These are phyloP conservation scores for Aspergillus floridensis DNA, from an alignment of 2,329 filamentous ascomycete genomes.

Conservation along the genomic window DNA sequence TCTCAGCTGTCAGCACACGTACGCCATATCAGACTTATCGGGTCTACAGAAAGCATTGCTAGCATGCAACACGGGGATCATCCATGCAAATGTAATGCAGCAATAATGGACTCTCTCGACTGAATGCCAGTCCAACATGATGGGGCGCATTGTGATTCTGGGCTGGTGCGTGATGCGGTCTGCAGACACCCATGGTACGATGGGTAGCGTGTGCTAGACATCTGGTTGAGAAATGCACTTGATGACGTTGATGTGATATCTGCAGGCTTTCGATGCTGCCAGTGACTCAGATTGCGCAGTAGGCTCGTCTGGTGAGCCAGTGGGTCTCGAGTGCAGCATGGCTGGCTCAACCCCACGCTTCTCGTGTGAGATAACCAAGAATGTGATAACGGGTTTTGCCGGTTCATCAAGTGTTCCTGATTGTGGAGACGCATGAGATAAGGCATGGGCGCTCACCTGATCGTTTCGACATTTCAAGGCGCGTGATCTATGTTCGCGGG, in stretches of 20 bases:
- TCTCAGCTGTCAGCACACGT: not conserved
- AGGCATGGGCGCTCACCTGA: no score
- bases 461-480: no score
- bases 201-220: not conserved
- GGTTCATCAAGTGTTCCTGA: no score
- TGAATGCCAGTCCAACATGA: not conserved
- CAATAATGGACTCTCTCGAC: not conserved
- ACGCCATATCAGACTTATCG: not conserved
- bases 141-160: not conserved
- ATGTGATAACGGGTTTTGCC: no score
- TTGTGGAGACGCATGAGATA: no score
- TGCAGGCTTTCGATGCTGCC: not conserved
- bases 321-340: not conserved
- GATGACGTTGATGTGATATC: not conserved
- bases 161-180: not conserved
- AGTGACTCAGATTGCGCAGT: not conserved
- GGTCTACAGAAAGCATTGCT: not conserved
- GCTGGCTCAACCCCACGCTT: no score
- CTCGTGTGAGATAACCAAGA: no score
- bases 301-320: not conserved
- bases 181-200: not conserved
- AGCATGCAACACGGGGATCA: not conserved
- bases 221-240: not conserved
- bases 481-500: no score
- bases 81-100: not conserved